Percentiles rank a stretch among this genome's conserved stretches.
phyloP scores from a whole-genome alignment of 1,284 basidiomycete genomes.

The Trametes sp. region DNA sequence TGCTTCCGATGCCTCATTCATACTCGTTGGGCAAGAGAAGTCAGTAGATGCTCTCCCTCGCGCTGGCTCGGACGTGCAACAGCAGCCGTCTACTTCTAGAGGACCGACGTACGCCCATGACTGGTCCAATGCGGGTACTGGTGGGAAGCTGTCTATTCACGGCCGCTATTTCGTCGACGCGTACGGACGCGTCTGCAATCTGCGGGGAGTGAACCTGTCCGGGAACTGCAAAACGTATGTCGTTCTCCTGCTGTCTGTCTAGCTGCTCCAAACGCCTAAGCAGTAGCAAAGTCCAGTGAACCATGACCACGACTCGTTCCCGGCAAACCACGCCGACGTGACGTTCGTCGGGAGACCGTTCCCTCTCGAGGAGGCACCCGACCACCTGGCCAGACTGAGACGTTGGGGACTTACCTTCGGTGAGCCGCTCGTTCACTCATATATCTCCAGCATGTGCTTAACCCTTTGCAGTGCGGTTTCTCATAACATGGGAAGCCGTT shows the following conservation, averaged over 20 bases:
- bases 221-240: conserved; percentile 86
- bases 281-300: conserved; percentile 60
- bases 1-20: conserved; percentile 46
- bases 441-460: not conserved
- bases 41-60: not conserved
- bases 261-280: not conserved
- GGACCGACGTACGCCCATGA: conserved; percentile 66
- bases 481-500: conserved; percentile 96
- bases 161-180: conserved; percentile 83
- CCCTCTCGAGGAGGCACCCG: conserved; percentile 81
- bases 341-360: conserved; percentile 89
- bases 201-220: conserved; percentile 85
- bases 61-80: not conserved
- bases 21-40: conserved; percentile 40
- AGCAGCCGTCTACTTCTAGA: conserved; percentile 10
- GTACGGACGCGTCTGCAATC: conserved; percentile 76
- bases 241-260: conserved; percentile 16
- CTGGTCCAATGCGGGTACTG: conserved; percentile 69
- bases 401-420: conserved; percentile 90
- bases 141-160: conserved; percentile 60
- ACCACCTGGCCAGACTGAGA: conserved; percentile 81
- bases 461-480: conserved; percentile 71
- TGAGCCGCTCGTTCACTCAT: conserved; percentile 37
- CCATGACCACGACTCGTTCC: conserved; percentile 69
- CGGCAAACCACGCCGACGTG: conserved; percentile 63